These are phyloP conservation scores for Debaryomyces nepalensis DNA, from an alignment of 1,139 yeast genomes.

Conservation along the genomic window DNA sequence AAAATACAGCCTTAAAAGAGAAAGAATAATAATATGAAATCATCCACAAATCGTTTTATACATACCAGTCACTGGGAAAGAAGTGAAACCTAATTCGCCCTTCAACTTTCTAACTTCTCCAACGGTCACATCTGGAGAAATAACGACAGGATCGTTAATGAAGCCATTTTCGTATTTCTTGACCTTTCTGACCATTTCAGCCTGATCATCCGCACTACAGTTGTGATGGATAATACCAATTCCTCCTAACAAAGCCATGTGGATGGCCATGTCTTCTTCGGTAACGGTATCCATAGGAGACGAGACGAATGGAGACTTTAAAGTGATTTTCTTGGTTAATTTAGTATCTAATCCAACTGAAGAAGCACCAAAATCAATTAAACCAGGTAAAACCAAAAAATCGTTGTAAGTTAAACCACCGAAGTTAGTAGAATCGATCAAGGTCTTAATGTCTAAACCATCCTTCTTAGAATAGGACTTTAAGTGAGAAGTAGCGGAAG, in stretches of 20 bases:
- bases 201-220: slow-evolving; percentile 96
- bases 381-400: slow-evolving; percentile 92
- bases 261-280: slow-evolving; percentile 95
- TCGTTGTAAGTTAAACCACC: slow-evolving; percentile 99
- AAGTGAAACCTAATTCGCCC: slow-evolving; percentile 83
- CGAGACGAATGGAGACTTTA: slow-evolving; percentile 93
- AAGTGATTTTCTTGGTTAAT: slow-evolving; percentile 86
- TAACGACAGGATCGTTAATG: slow-evolving; percentile 91
- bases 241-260: slow-evolving; percentile 98
- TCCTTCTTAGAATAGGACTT: slow-evolving; percentile 71
- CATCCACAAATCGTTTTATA: slow-evolving; percentile 28
- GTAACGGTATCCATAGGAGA: slow-evolving; percentile 99
- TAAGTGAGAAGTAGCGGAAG: slow-evolving; percentile 72
- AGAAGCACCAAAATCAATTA: slow-evolving; percentile 85
- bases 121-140: slow-evolving; percentile 75
- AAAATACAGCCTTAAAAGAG: slow-evolving; percentile 14
- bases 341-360: slow-evolving; percentile 78
- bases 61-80: slow-evolving; percentile 99
- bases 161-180: slow-evolving; percentile 97
- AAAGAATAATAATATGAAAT: slow-evolving; percentile 16
- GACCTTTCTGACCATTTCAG: slow-evolving; percentile 96
- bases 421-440: slow-evolving; percentile 86
- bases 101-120: slow-evolving; percentile 79
- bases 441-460: slow-evolving; percentile 81
- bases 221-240: slow-evolving; percentile 98